Conservation (phyloP, 371 early-diverging fungal genomes). For the Coemansia sp. region DNA sequence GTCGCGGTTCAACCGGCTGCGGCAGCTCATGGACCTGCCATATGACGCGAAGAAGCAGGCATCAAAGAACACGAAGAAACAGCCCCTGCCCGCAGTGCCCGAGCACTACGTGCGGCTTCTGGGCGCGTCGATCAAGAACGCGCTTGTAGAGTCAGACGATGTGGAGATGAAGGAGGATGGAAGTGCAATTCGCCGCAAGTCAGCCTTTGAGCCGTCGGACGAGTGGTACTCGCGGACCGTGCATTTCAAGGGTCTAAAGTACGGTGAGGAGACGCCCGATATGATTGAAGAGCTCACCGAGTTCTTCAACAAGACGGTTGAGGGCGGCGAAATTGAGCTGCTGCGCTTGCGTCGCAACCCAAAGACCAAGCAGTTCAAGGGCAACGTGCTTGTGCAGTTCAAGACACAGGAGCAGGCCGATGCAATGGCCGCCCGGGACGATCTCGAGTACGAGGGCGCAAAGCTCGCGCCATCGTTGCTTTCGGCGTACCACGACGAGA, state of each 20-base stretch:
- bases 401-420: slow-evolving; percentile 41
- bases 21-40: slow-evolving; percentile 57
- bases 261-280: slow-evolving; percentile 54
- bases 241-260: slow-evolving; percentile 67
- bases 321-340: slow-evolving; percentile 53
- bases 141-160: slow-evolving; percentile 57
- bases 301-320: slow-evolving; percentile 54
- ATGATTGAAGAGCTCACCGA: slow-evolving; percentile 62
- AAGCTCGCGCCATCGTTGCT: slow-evolving; percentile 56
- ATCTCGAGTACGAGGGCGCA: slow-evolving; percentile 52
- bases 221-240: slow-evolving; percentile 57
- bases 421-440: slow-evolving; percentile 34
- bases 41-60: slow-evolving; percentile 25
- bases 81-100: slow-evolving; percentile 17
- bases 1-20: slow-evolving; percentile 70
- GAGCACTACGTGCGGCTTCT: slow-evolving; percentile 18
- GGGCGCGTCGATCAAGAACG: slow-evolving; percentile 52
- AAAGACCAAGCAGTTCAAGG: slow-evolving; percentile 57
- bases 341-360: slow-evolving; percentile 65
- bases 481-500: slow-evolving; percentile 58
- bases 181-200: slow-evolving; percentile 63
- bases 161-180: slow-evolving; percentile 63
- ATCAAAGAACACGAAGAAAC: slow-evolving; percentile 1
- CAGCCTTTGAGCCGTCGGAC: slow-evolving; percentile 52
- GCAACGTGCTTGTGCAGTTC: slow-evolving; percentile 66